phyloP scores from a whole-genome alignment of 225 moss, liverwort and hornwort genomes.

The Marchantia paleacea region DNA sequence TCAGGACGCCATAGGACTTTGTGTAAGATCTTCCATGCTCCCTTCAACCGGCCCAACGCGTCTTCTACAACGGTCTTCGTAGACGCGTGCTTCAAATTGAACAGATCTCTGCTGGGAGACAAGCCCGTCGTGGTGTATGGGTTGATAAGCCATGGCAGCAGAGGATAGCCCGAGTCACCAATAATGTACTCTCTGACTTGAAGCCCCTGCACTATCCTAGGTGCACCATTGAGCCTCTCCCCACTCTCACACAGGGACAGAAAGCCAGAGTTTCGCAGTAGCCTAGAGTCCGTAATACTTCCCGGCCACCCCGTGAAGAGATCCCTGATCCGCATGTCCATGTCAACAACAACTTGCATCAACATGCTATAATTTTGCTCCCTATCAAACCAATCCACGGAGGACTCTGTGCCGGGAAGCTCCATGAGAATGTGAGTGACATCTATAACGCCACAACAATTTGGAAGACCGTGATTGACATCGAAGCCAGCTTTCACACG shows the following conservation, averaged over 20 bases:
- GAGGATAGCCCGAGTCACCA: constrained; percentile 78
- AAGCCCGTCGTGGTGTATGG: constrained; percentile 56
- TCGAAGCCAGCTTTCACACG: constrained; percentile 78
- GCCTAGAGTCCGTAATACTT: constrained; percentile 67
- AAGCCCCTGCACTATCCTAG: constrained; percentile 49
- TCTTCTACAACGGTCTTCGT: constrained; percentile 34
- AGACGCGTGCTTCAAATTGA: constrained; percentile 64
- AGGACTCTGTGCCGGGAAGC: constrained; percentile 63
- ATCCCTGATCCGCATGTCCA: constrained; percentile 75
- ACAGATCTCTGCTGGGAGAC: constrained; percentile 53
- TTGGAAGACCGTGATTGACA: constrained; percentile 73
- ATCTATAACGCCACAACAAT: constrained; percentile 88
- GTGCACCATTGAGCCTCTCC: constrained; percentile 68
- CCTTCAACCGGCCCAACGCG: constrained; percentile 43
- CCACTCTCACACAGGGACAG: constrained; percentile 68
- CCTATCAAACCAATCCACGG: constrained; percentile 79
- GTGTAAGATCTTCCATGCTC: constrained; percentile 46
- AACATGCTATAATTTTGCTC: constrained; percentile 93
- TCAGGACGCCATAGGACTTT: constrained; percentile 38
- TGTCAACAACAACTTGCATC: constrained; percentile 81
- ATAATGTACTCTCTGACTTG: constrained; percentile 76
- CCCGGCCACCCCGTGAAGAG: constrained; percentile 86
- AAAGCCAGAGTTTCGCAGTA: constrained; percentile 72
- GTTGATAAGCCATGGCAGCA: constrained; percentile 78
- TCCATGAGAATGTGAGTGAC: constrained; percentile 90